Evolutionary conservation across 305 asterid genomes (phyloP).

Genomic region (Solanum chacoense): DNA sequence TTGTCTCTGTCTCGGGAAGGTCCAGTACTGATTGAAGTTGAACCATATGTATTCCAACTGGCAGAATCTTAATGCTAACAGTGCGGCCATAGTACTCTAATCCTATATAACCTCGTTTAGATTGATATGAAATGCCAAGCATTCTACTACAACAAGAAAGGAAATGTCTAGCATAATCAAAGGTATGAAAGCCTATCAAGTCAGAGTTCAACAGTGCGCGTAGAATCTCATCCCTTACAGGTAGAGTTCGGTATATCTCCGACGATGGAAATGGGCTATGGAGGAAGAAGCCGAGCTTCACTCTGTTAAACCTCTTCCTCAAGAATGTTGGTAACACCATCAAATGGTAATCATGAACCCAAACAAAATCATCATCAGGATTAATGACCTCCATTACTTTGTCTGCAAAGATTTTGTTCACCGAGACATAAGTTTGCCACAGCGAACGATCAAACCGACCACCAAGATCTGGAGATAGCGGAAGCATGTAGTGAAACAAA

Average conservation of each 20-base stretch:
- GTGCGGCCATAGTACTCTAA: constrained; percentile 85
- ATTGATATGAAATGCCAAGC: constrained; percentile 78
- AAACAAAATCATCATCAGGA: constrained; percentile 78
- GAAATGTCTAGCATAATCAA: constrained; percentile 80
- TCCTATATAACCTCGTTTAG: constrained; percentile 82
- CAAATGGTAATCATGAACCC: constrained; percentile 90
- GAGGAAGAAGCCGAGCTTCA: constrained; percentile 78
- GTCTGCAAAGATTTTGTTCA: constrained; percentile 81
- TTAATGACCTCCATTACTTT: constrained; percentile 86
- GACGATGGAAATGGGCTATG: constrained; percentile 84
- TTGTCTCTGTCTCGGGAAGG: constrained; percentile 56
- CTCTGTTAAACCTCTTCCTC: constrained; percentile 72
- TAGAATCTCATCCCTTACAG: constrained; percentile 63
- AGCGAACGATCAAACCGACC: constrained; percentile 74
- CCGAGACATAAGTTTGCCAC: constrained; percentile 91
- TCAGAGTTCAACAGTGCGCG: constrained; percentile 77
- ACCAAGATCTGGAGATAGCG: constrained; percentile 86
- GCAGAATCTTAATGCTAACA: constrained; percentile 74
- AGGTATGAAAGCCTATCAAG: constrained; percentile 80
- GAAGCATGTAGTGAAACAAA: constrained; percentile 89
- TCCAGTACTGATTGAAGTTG: constrained; percentile 59
- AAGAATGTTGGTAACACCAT: constrained; percentile 83
- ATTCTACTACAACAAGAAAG: constrained; percentile 88
- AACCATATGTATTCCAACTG: constrained; percentile 82
- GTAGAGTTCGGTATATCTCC: constrained; percentile 75